Base-by-base conservation (phyloP, 1,284 basidiomycete genomes). In the Trametes versicolor region DNA sequence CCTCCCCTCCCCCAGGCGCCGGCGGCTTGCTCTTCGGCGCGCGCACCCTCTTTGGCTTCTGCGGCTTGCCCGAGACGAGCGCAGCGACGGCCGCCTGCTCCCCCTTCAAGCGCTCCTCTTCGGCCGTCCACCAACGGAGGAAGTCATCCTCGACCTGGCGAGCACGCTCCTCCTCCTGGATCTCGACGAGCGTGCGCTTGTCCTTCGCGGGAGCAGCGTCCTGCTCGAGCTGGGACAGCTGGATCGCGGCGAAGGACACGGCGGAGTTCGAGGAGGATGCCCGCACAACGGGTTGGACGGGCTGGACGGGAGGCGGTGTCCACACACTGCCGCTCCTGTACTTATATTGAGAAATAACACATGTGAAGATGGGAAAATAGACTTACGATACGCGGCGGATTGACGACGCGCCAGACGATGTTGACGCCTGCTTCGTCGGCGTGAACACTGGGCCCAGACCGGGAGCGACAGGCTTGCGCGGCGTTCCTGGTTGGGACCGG, bases 71-170 rank as follows among this genome's bases (percentile, higher is more conserved):
- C 19, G 41, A 41, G 5, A 60, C 59, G 32, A 64, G 54, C 56
- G 58, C 66, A 8, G 64, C 64, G 19, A 58, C 25, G 6, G 64
- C 63, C 34, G 47, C 60, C 55, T 73, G 62, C 58, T 71, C 72
- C 37, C 59, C 71, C 74, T 88, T 85, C 45, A 80, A 70, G 13
- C 91, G 82, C 65, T 87, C 88, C 77, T 96, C 92, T 75, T 96
- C 94, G 6, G 84, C 88, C 1, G 86, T 81, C 94, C 95, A 96
- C 95, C 94, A 96, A 67, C 82, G 84, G 76, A 96, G 77, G 74
- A 96, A 97, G 62, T 93, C 92, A 2, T 81, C 87, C 76, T 96
- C 94, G 39, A 82, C 83, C 65, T 83, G 86, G 41, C 82, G 81
- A 2, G 81, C 87, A 39, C 82, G 79, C 76, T 96, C 95, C 75